A percentile compares a stretch with the other conserved stretches of the same genome.
phyloP scores from a whole-genome alignment of 2,329 filamentous ascomycete species.

The Sarocladium oryzae region DNA sequence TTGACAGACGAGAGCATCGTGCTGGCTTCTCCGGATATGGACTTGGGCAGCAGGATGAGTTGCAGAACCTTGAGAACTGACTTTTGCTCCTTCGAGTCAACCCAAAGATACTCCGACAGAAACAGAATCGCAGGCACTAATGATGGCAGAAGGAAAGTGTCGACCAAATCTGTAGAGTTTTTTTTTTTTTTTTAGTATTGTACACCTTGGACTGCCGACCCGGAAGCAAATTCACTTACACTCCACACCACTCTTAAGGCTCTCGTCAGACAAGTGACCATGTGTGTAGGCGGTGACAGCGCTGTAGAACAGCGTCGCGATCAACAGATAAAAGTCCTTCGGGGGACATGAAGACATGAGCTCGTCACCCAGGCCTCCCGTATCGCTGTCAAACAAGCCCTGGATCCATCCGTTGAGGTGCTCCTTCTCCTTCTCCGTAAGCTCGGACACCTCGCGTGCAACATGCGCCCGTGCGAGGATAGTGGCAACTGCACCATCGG shows the following conservation, averaged over 20 bases:
- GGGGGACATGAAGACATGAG: conserved; percentile 76
- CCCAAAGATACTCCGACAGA: conserved; percentile 63
- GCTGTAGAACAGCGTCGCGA: conserved; percentile 71
- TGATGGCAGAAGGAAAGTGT: conserved; percentile 74
- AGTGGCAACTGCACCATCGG: conserved; percentile 63
- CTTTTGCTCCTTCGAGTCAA: conserved; percentile 58
- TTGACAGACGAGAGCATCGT: conserved; percentile 66
- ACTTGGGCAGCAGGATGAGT: conserved; percentile 62
- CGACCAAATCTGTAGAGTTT: conserved; percentile 64
- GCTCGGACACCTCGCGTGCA: conserved; percentile 49
- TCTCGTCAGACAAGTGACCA: conserved; percentile 60
- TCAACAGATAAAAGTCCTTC: conserved; percentile 73
- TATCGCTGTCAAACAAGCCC: conserved; percentile 69
- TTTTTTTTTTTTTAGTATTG: no score
- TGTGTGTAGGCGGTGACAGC: conserved; percentile 64
- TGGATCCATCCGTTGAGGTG: conserved; percentile 71
- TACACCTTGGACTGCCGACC: no score
- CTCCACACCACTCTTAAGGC: conserved; percentile 68
- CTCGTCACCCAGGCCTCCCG: conserved; percentile 68
- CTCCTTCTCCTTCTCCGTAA: conserved; percentile 57
- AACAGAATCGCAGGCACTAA: conserved; percentile 68
- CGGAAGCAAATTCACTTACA: conserved; percentile 49
- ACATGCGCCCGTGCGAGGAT: conserved; percentile 55
- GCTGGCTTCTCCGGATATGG: conserved; percentile 64
- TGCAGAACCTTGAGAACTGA: conserved; percentile 66